A percentile compares a stretch with the other conserved stretches of the same genome.
Conservation (phyloP, 2,329 filamentous ascomycete species). For the Colletotrichum gloeosporioides region DNA sequence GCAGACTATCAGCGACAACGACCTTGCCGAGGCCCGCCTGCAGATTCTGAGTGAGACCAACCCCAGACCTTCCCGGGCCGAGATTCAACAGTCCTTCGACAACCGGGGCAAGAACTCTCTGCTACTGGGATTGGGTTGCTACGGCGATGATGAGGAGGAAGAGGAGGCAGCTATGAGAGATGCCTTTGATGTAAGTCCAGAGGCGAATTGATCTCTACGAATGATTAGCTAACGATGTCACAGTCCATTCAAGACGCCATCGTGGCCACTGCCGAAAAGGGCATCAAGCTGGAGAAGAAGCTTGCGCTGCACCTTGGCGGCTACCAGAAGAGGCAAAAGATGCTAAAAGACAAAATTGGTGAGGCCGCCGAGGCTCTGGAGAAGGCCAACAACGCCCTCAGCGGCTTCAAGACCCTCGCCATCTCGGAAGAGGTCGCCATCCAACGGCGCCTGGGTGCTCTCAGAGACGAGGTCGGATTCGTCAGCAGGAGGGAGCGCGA, state of each 20-base stretch:
- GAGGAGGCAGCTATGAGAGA: constrained; percentile 66
- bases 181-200: constrained; percentile 72
- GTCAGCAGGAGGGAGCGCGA: constrained; percentile 85
- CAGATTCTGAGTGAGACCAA: constrained; percentile 76
- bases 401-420: constrained; percentile 76
- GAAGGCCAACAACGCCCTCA: constrained; percentile 74
- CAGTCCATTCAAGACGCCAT: constrained; percentile 77
- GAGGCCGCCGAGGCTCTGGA: constrained; percentile 78
- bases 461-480: constrained; percentile 84
- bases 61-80: constrained; percentile 50
- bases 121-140: constrained; percentile 83
- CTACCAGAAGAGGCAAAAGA: constrained; percentile 86
- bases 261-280: constrained; percentile 75
- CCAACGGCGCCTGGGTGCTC: constrained; percentile 70
- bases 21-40: constrained; percentile 76
- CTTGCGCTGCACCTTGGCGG: constrained; percentile 86
- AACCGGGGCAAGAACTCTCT: constrained; percentile 57
- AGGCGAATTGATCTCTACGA: neutral
- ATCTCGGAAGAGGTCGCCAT: constrained; percentile 82
- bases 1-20: constrained; percentile 71
- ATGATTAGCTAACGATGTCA: neutral
- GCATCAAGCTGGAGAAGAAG: constrained; percentile 92
- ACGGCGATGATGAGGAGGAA: constrained; percentile 77
- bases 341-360: constrained; percentile 77
- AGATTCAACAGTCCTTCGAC: constrained; percentile 60